Evolutionary conservation across 805 yeast genomes (phyloP), one percentile per base, ranked within the genome.

Genomic region (Nakazawaea ernobii): DNA sequence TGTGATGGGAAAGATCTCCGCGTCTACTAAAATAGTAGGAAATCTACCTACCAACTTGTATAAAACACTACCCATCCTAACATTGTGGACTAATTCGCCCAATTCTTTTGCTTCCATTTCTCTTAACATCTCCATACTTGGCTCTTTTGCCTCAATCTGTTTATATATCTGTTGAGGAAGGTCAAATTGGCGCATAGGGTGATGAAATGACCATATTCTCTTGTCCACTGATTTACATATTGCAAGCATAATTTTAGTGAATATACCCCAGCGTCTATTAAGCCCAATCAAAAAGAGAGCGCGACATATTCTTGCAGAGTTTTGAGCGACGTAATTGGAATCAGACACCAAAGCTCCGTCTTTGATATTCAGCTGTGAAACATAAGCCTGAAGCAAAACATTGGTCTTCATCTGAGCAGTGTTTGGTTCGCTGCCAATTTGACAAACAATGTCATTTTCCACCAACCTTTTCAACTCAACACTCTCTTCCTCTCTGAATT

Each of bases 321-420:
- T 94, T 59, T 94, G 99, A 1, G 98, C 97, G 48, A 94, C 95
- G 61, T 94, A 94, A 52, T 88, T 86, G 42, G 87, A 74, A 63
- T 94, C 99, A 0, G 97, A 88, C 2, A 79, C 70, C 49, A 94
- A 69, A 0, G 99, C 85, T 3, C 96, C 81, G 49, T 89, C 96
- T 49, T 75, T 79, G 33, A 91, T 77, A 9, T 63, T 56, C 1
- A 89, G 80, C 49, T 82, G 80, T 0, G 97, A 89, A 29, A 94
- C 85, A 61, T 75, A 95, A 0, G 97, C 83, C 62, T 94, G 99
- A 15, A 94, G 66, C 39, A 95, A 72, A 39, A 90, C 77, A 55
- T 92, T 91, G 0, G 97, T 85, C 61, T 94, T 94, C 14, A 92
- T 94, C 51, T 80, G 91, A 0, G 95, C 67, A 0, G 90, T 73